Evolutionary conservation across 768 basidiomycete genomes (phyloP), one percentile per base, ranked within the genome.

Genomic region (Pleurotus ostreatus): DNA sequence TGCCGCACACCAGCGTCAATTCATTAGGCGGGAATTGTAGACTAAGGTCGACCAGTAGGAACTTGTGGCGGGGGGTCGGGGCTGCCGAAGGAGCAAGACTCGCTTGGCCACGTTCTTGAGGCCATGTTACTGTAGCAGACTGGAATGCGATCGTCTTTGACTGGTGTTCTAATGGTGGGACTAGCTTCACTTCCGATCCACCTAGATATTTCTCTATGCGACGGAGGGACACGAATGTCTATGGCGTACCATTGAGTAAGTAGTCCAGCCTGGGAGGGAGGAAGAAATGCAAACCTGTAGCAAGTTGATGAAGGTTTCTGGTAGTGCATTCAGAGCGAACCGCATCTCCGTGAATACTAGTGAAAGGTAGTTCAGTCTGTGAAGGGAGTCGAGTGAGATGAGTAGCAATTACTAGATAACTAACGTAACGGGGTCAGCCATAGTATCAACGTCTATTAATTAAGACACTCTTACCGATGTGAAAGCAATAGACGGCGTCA

Each of bases 181-280:
- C 84, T 1, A 77, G 68, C 1, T 78, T 67, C 13, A 97, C 84
- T 70, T 98, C 94, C 1, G 81, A 79, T 7, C 81, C 78, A 47
- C 82, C 73, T 22, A 97, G 80, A 68, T 95, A 97, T 63, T 91
- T 94, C 66, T 95, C 93, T 58, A 97, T 94, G 49, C 94, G 90
- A 15, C 89, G 85, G 49, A 94, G 74, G 9, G 92, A 94, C 13
- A 97, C 91, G 46, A 90, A 77, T 55, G 85, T 82, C 87, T 88
- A 45, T 15, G 48, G 54, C 39, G 46, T 4, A 13, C 9, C 22
- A 38, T 39, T 22, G 25, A 47, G 30, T 11, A 34, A 34, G 8
- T 1, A 34, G 30, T 34, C 30, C 59, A 48, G 26, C 55, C 12
- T 48, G 40, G 15, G 16, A 38, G 38, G 44, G 22, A 40, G 1